phyloP scores from a whole-genome alignment of 768 basidiomycete genomes.

The Amanita exitialis region DNA sequence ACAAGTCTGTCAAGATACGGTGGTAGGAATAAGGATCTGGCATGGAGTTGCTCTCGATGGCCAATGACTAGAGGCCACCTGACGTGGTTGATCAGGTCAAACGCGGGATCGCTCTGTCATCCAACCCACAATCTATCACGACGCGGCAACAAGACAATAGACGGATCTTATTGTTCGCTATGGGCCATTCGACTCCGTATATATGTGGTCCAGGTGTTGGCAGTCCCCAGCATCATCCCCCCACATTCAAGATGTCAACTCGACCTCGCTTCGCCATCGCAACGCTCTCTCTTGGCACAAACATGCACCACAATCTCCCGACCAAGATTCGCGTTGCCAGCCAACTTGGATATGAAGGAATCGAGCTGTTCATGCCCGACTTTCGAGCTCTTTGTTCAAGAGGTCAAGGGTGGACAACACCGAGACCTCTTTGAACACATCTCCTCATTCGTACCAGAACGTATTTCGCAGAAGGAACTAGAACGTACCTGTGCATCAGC shows the following conservation, averaged over 20 bases:
- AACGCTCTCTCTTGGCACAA: constrained; percentile 18
- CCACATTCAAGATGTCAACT: not conserved
- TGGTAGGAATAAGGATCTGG: too few species aligned
- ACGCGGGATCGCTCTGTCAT: too few species aligned
- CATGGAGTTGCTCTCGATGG: too few species aligned
- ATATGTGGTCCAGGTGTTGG: not conserved
- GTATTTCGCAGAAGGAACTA: constrained; percentile 11
- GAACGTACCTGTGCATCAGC: constrained; percentile 16
- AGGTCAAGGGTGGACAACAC: constrained; percentile 13
- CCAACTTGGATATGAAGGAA: constrained; percentile 24
- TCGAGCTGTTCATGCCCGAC: constrained; percentile 18
- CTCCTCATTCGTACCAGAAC: constrained; percentile 9
- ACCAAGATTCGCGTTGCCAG: constrained; percentile 20
- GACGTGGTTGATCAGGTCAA: too few species aligned
- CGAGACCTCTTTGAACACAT: constrained; percentile 11
- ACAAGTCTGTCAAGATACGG: too few species aligned
- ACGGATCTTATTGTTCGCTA: not conserved
- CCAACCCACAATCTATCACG: not conserved
- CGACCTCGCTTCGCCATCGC: constrained; percentile 14
- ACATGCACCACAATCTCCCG: constrained; percentile 17
- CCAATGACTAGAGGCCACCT: too few species aligned
- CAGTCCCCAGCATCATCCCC: not conserved
- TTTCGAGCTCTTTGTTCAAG: constrained; percentile 17
- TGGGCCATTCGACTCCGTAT: not conserved
- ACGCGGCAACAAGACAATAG: too few species aligned